Conservation (phyloP, 2,329 filamentous ascomycete species). For the Ophiocordyceps camponoti-floridani region DNA sequence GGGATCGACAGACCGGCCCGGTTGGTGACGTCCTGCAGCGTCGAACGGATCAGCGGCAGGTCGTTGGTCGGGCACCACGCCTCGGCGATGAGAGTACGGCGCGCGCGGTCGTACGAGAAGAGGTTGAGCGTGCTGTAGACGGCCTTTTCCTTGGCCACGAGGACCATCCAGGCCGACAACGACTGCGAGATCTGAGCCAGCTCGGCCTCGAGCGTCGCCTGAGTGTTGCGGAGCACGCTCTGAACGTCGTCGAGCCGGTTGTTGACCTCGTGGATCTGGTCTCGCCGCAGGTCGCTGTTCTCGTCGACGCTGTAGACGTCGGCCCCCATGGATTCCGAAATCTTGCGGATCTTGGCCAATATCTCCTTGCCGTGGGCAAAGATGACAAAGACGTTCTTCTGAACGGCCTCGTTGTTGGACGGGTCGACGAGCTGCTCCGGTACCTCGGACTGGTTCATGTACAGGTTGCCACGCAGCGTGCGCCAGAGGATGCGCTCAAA, state of each 20-base stretch:
- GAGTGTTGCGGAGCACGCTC: conserved; percentile 87
- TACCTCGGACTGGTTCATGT: conserved; percentile 99
- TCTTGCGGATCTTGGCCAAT: conserved; percentile 95
- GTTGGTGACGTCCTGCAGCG: conserved; percentile 91
- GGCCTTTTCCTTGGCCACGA: conserved; percentile 96
- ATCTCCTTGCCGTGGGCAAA: conserved; percentile 98
- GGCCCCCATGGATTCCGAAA: conserved; percentile 90
- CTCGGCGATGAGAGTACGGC: conserved; percentile 92
- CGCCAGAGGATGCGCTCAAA: conserved; percentile 98
- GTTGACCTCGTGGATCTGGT: conserved; percentile 97
- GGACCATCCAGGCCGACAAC: conserved; percentile 89
- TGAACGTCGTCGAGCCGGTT: conserved; percentile 77
- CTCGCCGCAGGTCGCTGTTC: conserved; percentile 84
- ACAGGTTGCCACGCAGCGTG: conserved; percentile 89
- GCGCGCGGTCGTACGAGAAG: conserved; percentile 89
- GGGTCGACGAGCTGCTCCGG: conserved; percentile 84
- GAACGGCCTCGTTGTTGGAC: conserved; percentile 73
- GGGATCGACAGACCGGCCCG: conserved; percentile 90
- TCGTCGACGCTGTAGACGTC: conserved; percentile 95
- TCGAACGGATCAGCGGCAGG: conserved; percentile 74
- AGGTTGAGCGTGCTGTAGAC: conserved; percentile 90
- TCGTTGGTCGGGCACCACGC: conserved; percentile 94
- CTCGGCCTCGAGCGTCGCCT: conserved; percentile 83
- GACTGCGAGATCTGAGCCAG: conserved; percentile 85
- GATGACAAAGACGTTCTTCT: conserved; percentile 99